phyloP scores from a whole-genome alignment of 2,329 filamentous ascomycete genomes.

The Davidsoniella virescens region DNA sequence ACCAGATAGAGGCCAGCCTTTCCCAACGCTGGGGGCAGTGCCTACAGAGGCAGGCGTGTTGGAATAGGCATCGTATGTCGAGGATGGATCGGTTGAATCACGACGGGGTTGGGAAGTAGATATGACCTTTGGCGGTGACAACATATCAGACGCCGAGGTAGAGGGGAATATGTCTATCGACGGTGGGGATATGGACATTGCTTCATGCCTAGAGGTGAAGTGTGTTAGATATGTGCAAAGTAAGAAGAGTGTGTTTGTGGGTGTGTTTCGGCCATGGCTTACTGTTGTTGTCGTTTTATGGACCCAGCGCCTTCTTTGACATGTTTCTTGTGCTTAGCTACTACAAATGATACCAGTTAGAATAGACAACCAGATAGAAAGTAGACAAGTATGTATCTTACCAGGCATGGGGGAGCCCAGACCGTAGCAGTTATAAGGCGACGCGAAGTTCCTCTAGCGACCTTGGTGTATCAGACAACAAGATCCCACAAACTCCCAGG shows the following conservation, averaged over 20 bases:
- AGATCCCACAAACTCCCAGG: background rate
- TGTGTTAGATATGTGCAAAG: background rate
- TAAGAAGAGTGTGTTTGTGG: background rate
- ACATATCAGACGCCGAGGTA: background rate
- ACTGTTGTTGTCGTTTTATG: slow-evolving; percentile 19
- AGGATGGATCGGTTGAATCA: background rate
- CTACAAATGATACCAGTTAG: slow-evolving; percentile 17
- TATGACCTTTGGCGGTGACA: background rate
- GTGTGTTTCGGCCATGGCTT: background rate
- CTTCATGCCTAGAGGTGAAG: slow-evolving; percentile 23
- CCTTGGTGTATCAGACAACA: background rate
- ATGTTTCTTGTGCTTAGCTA: slow-evolving; percentile 38
- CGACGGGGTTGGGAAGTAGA: too few relatives aligned
- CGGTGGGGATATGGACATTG: slow-evolving; percentile 20
- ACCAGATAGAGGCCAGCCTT: slow-evolving; percentile 27
- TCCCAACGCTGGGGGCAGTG: slow-evolving; percentile 28
- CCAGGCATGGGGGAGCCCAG: slow-evolving; percentile 9
- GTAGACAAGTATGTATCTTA: background rate
- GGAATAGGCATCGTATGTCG: slow-evolving; percentile 26
- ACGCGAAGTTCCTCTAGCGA: too few relatives aligned
- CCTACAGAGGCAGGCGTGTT: slow-evolving; percentile 32
- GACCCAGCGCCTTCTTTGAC: slow-evolving; percentile 35
- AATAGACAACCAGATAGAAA: background rate
- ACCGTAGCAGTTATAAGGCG: background rate
- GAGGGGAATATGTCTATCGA: slow-evolving; percentile 3